Evolutionary conservation across 805 yeast species (phyloP).

Genomic region (Peterozyma xylosa): DNA sequence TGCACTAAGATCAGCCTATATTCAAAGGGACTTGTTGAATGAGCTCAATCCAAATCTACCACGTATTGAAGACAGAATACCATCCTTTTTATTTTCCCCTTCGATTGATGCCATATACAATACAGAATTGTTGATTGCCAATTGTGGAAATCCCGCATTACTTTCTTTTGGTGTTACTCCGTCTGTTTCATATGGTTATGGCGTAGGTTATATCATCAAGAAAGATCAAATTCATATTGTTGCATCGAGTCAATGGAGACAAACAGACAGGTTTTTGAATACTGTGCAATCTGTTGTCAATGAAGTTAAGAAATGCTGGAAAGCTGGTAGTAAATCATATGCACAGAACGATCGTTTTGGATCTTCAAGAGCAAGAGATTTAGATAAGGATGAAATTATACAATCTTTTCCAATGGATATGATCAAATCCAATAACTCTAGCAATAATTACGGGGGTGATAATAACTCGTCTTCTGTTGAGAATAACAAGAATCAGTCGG

Average conservation of each 20-base stretch:
- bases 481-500: slow-evolving; percentile 2
- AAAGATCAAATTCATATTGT: slow-evolving; percentile 43
- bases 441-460: neutral
- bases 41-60: slow-evolving; percentile 33
- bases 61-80: slow-evolving; percentile 20
- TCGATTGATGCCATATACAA: slow-evolving; percentile 24
- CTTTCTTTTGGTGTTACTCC: slow-evolving; percentile 56
- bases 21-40: slow-evolving; percentile 39
- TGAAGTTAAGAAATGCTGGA: slow-evolving; percentile 34
- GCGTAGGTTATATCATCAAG: slow-evolving; percentile 47
- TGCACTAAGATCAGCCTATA: slow-evolving; percentile 51
- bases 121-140: slow-evolving; percentile 33
- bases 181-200: slow-evolving; percentile 50
- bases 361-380: slow-evolving; percentile 6
- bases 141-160: slow-evolving; percentile 56
- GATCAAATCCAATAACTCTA: slow-evolving; percentile 20
- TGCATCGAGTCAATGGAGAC: slow-evolving; percentile 54
- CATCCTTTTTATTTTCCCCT: slow-evolving; percentile 39
- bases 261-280: slow-evolving; percentile 46
- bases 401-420: slow-evolving; percentile 24
- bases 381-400: slow-evolving; percentile 18
- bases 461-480: neutral
- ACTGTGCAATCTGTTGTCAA: slow-evolving; percentile 43
- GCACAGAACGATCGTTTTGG: slow-evolving; percentile 1
- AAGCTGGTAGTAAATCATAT: slow-evolving; percentile 1